Base-by-base conservation (phyloP, 2,329 filamentous ascomycete genomes). In the Fusarium sp. region DNA sequence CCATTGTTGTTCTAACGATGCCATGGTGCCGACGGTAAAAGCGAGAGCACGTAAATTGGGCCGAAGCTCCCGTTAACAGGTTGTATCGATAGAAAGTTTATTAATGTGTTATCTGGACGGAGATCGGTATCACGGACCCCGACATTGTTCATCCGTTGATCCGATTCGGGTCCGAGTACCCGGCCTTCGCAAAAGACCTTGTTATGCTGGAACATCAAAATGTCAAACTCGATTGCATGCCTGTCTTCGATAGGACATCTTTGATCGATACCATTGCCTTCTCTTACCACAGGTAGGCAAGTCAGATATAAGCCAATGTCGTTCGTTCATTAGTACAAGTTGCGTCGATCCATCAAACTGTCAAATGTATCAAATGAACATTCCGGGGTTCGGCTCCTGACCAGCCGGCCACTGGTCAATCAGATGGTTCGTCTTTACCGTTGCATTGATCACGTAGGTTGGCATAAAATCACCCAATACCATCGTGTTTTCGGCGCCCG, bases 321-420 rank as follows among this genome's bases (percentile, higher is more conserved):
- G 28, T 31, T 49, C 31, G 34, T 38, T 38, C 28, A 12, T 51
- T 44, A 38, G 36, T 23, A n/a, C 16, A 47, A 34, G 26, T 26
- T 34, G 34, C 36, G 33, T 53, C 54, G 46, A 52, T 45, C 16
- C 20, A 26, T 42, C 20, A 13, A 26, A 16, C 15, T 16, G 20
- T 26, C 40, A 42, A 16, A 6, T 23, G 8, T 52, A n/a, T 26
- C 9, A 20, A 44, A 28, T 13, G 8, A 12, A 31, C 13, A 18
- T 42, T 4, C 40, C 65, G 70, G 56, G 50, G 51, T 72, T 74
- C 60, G 67, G 56, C 40, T 49, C 47, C 50, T 41, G n/a, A 23
- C 36, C 11, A 26, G 33, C 62, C 55, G 44, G 41, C 50, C 31
- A 49, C 66, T 58, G 60, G 44, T 37, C 45, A 42, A 23, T 40